Percentiles rank a stretch among this genome's conserved stretches.
Conservation (phyloP, 2,329 filamentous ascomycete genomes). For the Botrytis byssoidea region DNA sequence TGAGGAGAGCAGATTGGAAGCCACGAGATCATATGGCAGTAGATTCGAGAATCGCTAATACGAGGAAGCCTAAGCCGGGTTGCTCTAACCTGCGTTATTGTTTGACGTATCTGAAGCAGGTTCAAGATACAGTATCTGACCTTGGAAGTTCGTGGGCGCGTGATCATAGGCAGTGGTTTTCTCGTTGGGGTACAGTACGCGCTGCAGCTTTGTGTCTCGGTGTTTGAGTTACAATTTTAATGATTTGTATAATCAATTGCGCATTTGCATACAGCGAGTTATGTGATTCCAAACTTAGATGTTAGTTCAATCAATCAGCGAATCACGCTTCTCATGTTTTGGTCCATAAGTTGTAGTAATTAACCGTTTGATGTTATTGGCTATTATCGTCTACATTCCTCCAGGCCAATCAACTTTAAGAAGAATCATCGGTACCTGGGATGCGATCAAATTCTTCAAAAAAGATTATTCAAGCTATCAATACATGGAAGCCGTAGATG, state of each 20-base stretch:
- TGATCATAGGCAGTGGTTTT: not conserved
- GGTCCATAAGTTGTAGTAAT: not conserved
- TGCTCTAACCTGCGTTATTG: not conserved
- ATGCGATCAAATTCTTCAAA: not conserved
- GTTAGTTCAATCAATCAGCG: not conserved
- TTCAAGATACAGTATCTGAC: not conserved
- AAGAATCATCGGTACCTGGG: too few species aligned
- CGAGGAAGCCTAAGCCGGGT: not conserved
- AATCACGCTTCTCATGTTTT: not conserved
- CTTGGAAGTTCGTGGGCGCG: not conserved
- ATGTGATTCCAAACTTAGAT: not conserved
- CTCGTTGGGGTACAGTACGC: not conserved
- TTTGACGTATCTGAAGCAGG: not conserved
- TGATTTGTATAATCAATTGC: not conserved
- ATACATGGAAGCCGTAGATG: not conserved
- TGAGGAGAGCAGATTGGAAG: not conserved
- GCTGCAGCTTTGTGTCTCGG: not conserved
- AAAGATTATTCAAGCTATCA: rapidly evolving
- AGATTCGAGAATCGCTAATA: not conserved
- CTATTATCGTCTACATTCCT: not conserved
- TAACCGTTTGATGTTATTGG: not conserved
- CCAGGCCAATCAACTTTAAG: not conserved
- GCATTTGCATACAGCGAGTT: not conserved
- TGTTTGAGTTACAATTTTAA: not conserved
- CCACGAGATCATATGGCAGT: too few species aligned